A percentile compares a stretch with the other conserved stretches of the same genome.
phyloP scores from a whole-genome alignment of 2,329 filamentous ascomycete species.

The Bimuria novae-zelandiae region DNA sequence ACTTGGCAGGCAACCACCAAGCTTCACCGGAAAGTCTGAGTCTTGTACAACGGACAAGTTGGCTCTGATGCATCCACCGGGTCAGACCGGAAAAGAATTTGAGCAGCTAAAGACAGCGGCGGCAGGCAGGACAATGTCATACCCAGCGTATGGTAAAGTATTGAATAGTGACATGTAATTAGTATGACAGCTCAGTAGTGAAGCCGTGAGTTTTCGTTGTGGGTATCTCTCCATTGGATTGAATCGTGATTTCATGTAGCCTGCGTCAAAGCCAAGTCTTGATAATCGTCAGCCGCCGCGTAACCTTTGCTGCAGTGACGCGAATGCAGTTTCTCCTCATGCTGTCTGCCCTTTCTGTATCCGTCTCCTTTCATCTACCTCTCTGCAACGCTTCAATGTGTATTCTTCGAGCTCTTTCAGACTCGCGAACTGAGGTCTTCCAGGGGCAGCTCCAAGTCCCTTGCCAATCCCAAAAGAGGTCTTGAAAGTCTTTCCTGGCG shows the following conservation, averaged over 20 bases:
- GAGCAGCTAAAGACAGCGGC: no score
- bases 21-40: no score
- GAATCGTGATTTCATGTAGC: background rate
- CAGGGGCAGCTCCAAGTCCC: conserved; percentile 25
- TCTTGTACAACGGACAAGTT: no score
- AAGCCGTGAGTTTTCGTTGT: no score
- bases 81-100: no score
- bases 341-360: conserved; percentile 47
- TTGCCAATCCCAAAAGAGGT: conserved; percentile 31
- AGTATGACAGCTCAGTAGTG: no score
- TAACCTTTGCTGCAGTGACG: background rate
- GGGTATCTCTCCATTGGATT: background rate
- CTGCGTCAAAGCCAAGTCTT: background rate
- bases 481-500: conserved; percentile 30
- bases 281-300: background rate
- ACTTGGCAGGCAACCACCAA: no score
- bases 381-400: conserved; percentile 52
- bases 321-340: background rate
- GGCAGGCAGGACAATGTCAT: no score
- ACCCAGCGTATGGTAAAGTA: no score
- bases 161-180: no score
- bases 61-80: no score
- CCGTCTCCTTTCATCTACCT: conserved; percentile 51
- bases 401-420: conserved; percentile 51
- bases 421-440: conserved; percentile 46